These are phyloP conservation scores for Eucalyptus sp. DNA, from an alignment of 345 rosid species.

Conservation along the genomic window DNA sequence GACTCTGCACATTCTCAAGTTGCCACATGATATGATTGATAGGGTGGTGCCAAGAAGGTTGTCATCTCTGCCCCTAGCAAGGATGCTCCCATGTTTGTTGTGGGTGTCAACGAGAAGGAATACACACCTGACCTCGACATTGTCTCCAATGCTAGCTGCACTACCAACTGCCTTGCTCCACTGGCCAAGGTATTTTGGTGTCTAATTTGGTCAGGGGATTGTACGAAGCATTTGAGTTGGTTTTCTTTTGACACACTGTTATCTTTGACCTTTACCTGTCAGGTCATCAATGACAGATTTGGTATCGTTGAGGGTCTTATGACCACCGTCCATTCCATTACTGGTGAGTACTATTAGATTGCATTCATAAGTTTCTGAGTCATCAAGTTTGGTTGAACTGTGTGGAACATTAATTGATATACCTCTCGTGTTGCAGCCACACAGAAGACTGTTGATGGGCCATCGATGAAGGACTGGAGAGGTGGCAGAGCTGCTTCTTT, in stretches of 20 bases:
- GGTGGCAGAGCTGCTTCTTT: slow-evolving; percentile 74
- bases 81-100: slow-evolving; percentile 71
- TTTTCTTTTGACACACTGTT: not conserved
- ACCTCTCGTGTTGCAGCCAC: slow-evolving; percentile 21
- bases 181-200: slow-evolving; percentile 39
- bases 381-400: not conserved
- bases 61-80: slow-evolving; percentile 58
- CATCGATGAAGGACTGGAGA: slow-evolving; percentile 80
- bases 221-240: not conserved
- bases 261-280: not conserved
- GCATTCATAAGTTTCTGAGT: not conserved
- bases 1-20: not conserved
- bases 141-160: slow-evolving; percentile 69
- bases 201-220: not conserved
- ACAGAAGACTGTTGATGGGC: slow-evolving; percentile 69
- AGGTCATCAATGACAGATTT: slow-evolving; percentile 53
- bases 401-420: not conserved
- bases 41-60: slow-evolving; percentile 79
- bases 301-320: slow-evolving; percentile 72
- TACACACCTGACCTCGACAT: slow-evolving; percentile 34
- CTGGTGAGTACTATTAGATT: slow-evolving; percentile 11
- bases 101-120: slow-evolving; percentile 58
- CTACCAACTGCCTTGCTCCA: slow-evolving; percentile 74
- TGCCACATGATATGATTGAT: not conserved
- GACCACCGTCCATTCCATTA: slow-evolving; percentile 63